Percentiles rank a stretch among this genome's conserved stretches.
phyloP scores from a whole-genome alignment of 1,284 basidiomycete species.

The Sporisorium scitamineum region DNA sequence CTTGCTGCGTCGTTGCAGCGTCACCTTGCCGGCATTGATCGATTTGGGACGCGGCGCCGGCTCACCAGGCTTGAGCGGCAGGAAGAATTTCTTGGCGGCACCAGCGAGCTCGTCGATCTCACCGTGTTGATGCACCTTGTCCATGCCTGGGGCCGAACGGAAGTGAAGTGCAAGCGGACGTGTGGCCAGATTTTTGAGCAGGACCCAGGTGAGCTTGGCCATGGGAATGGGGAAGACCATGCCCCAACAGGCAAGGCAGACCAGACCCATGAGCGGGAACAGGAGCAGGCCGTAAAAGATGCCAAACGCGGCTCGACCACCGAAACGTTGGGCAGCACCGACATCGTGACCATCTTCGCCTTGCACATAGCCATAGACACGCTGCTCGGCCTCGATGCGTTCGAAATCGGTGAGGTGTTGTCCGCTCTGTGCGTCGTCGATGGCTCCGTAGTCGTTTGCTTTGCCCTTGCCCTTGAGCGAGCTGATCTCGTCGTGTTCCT shows the following conservation, averaged over 20 bases:
- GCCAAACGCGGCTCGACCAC: conserved; percentile 61
- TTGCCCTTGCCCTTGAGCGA: conserved; percentile 54
- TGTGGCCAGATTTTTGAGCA: conserved; percentile 84
- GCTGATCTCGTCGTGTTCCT: conserved; percentile 44
- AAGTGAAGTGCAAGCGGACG: conserved; percentile 91
- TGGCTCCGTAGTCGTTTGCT: conserved; percentile 35
- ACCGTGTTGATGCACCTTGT: conserved; percentile 38
- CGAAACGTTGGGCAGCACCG: conserved; percentile 44
- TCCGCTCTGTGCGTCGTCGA: conserved; percentile 27
- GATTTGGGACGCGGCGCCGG: conserved; percentile 69
- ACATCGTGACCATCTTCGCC: conserved; percentile 62
- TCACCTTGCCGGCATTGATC: conserved; percentile 72
- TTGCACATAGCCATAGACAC: conserved; percentile 64
- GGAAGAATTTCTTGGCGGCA: conserved; percentile 46
- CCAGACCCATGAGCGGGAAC: conserved; percentile 80
- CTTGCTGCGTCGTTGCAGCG: conserved; percentile 72
- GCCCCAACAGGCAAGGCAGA: conserved; percentile 86
- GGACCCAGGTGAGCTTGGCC: conserved; percentile 95
- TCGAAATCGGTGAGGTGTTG: conserved; percentile 41
- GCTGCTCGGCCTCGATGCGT: conserved; percentile 55
- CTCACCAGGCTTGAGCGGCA: conserved; percentile 70
- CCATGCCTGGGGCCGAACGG: conserved; percentile 72
- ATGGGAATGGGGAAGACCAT: conserved; percentile 95
- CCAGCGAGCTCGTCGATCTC: conserved; percentile 64
- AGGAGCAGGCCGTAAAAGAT: conserved; percentile 86